A percentile compares a stretch with the other conserved stretches of the same genome.
Evolutionary conservation across 1,284 basidiomycete genomes (phyloP).

Genomic region (Cryptococcus sp.): DNA sequence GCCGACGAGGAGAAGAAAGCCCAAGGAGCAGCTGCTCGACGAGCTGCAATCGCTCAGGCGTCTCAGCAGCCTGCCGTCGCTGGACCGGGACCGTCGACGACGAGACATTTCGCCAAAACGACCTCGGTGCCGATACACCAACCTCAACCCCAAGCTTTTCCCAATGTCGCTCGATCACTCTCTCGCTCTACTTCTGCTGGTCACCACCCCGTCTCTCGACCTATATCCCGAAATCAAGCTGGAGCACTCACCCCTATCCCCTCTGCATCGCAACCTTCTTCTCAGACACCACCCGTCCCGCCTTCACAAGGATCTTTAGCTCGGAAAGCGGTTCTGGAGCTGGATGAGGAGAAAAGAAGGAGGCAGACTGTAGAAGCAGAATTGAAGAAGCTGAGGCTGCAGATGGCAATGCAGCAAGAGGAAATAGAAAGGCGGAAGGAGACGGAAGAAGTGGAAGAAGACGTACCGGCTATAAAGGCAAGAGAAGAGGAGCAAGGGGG

Average conservation of each 20-base stretch:
- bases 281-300: conserved; percentile 9
- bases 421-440: conserved; percentile 2
- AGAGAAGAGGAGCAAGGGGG: background rate
- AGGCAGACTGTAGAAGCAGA: conserved; percentile 22
- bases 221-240: conserved; percentile 8
- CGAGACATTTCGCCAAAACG: background rate
- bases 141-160: background rate
- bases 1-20: background rate
- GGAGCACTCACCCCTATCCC: conserved; percentile 29
- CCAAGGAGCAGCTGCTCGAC: conserved; percentile 15
- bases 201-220: conserved; percentile 17
- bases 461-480: background rate
- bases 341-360: conserved; percentile 26
- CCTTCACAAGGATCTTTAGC: conserved; percentile 29
- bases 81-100: background rate
- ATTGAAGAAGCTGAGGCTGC: conserved; percentile 9
- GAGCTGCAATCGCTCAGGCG: conserved; percentile 14
- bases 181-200: conserved; percentile 33
- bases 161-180: conserved; percentile 11
- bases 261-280: conserved; percentile 28
- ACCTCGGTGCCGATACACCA: background rate
- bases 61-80: background rate
- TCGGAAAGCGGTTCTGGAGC: conserved; percentile 26
- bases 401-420: conserved; percentile 6
- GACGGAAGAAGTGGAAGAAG: conserved; percentile 1